A percentile compares a stretch with the other conserved stretches of the same genome.
These are phyloP conservation scores for Ilex asprella DNA, from an alignment of 257 asterid species.

Conservation along the genomic window DNA sequence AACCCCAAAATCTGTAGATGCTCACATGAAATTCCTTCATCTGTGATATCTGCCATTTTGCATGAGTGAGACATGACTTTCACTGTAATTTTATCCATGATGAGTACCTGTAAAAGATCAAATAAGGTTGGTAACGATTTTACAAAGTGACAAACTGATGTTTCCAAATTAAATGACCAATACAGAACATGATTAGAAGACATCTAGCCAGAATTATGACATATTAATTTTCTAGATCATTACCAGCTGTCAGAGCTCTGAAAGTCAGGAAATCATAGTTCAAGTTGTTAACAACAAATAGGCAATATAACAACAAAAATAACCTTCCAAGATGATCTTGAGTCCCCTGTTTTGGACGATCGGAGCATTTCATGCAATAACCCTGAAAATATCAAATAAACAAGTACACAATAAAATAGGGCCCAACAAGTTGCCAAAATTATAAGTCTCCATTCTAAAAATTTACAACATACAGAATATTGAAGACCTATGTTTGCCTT, in stretches of 20 bases:
- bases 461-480: neutral
- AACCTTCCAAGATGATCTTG: slow-evolving; percentile 95
- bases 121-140: neutral
- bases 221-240: no score
- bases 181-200: no score
- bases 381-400: slow-evolving; percentile 26
- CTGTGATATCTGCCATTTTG: slow-evolving; percentile 97
- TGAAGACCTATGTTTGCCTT: no score
- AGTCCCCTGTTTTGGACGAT: slow-evolving; percentile 51
- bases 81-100: slow-evolving; percentile 96
- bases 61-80: slow-evolving; percentile 92
- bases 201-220: no score
- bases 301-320: slow-evolving; percentile 3
- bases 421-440: slow-evolving; percentile 12
- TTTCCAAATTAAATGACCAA: no score
- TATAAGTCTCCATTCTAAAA: slow-evolving; percentile 10
- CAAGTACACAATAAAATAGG: neutral
- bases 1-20: slow-evolving; percentile 4
- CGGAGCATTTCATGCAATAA: slow-evolving; percentile 86
- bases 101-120: slow-evolving; percentile 64
- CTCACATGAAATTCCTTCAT: slow-evolving; percentile 96
- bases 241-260: no score
- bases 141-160: no score
- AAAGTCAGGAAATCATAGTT: no score
- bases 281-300: no score